phyloP scores from a whole-genome alignment of 2,329 filamentous ascomycete genomes.

The Aspergillus sp. region DNA sequence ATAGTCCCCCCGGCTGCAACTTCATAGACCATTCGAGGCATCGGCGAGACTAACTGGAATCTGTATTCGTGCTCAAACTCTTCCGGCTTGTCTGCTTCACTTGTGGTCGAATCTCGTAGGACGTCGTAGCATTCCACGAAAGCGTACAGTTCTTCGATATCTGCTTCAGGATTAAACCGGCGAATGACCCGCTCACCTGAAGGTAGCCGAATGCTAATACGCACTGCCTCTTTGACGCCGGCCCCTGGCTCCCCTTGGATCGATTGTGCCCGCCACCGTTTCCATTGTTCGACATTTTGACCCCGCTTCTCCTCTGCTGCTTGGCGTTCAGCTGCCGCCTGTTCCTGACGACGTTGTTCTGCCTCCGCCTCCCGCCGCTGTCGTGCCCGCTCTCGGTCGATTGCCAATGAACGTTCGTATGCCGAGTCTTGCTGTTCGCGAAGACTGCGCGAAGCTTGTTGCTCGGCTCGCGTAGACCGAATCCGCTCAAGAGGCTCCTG shows the following conservation, averaged over 20 bases:
- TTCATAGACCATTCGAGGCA: slow-evolving; percentile 76
- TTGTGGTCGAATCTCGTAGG: slow-evolving; percentile 39
- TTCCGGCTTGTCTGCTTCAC: slow-evolving; percentile 46
- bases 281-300: slow-evolving; percentile 61
- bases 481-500: slow-evolving; percentile 65
- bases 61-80: slow-evolving; percentile 71
- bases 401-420: slow-evolving; percentile 83
- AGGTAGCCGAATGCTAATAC: slow-evolving; percentile 55
- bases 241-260: slow-evolving; percentile 61
- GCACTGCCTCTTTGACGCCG: slow-evolving; percentile 60
- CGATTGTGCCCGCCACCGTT: slow-evolving; percentile 63
- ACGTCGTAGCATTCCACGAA: slow-evolving; percentile 87
- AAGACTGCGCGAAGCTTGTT: slow-evolving; percentile 70
- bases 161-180: slow-evolving; percentile 60
- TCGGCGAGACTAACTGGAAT: slow-evolving; percentile 77
- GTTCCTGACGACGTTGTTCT: slow-evolving; percentile 52
- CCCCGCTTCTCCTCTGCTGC: slow-evolving; percentile 51
- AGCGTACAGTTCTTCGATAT: slow-evolving; percentile 84
- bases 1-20: slow-evolving; percentile 59
- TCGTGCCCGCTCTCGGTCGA: slow-evolving; percentile 75
- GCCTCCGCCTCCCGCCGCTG: slow-evolving; percentile 67
- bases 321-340: slow-evolving; percentile 57
- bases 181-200: slow-evolving; percentile 69
- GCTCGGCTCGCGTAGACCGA: slow-evolving; percentile 67
- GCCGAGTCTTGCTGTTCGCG: slow-evolving; percentile 86